Evolutionary conservation across 768 basidiomycete species (phyloP).

Genomic region (Collybiopsis luxurians): DNA sequence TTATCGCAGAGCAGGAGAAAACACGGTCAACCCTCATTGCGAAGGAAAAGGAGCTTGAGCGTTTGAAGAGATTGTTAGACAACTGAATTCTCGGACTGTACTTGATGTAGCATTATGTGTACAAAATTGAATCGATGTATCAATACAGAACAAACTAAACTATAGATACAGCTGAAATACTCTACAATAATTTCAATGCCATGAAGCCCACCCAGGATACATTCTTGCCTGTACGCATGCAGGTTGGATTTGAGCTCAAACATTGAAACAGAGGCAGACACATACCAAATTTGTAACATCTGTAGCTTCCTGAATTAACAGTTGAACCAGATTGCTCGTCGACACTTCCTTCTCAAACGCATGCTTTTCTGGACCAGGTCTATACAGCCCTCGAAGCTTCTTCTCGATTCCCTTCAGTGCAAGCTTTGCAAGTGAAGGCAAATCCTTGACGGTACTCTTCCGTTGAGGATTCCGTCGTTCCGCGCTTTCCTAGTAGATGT

Average conservation of each 20-base stretch:
- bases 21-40: conserved; percentile 68
- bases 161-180: conserved; percentile 7
- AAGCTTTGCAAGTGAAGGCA: conserved; percentile 66
- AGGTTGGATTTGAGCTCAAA: conserved; percentile 8
- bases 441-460: conserved; percentile 35
- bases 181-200: conserved; percentile 43
- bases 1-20: conserved; percentile 75
- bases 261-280: conserved; percentile 1
- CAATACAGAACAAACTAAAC: neutral
- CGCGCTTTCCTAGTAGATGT: neutral
- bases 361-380: conserved; percentile 42
- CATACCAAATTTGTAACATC: conserved; percentile 62
- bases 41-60: conserved; percentile 79
- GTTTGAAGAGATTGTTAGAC: conserved; percentile 59
- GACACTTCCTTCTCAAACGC: conserved; percentile 57
- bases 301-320: conserved; percentile 87
- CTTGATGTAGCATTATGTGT: neutral
- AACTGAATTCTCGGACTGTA: neutral
- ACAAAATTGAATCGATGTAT: neutral
- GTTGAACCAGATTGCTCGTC: conserved; percentile 86
- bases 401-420: conserved; percentile 80
- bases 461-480: neutral
- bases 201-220: conserved; percentile 91
- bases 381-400: conserved; percentile 76
- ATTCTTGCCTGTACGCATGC: conserved; percentile 63